Evolutionary conservation across 352 stramenopile genomes (phyloP).

Genomic region (Phytophthora pistaciae): DNA sequence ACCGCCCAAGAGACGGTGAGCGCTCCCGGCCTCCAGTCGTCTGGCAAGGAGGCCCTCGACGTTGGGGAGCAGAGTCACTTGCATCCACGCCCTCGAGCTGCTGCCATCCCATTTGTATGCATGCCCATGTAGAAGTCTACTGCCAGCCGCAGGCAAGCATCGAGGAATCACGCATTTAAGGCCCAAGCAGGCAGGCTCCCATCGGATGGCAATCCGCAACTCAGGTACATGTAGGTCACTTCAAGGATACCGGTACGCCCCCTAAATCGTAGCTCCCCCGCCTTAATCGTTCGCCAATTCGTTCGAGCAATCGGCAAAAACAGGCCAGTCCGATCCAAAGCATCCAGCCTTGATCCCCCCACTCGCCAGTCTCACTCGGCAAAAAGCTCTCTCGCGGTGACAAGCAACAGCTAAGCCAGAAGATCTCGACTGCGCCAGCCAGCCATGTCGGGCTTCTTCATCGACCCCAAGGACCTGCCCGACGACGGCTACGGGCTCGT

Average conservation of each 20-base stretch:
- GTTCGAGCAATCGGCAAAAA: conserved; percentile 40
- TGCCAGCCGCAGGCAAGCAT: too few relatives aligned
- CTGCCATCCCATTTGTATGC: background rate
- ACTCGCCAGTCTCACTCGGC: conserved; percentile 30
- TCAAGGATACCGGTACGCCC: background rate
- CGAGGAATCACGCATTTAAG: too few relatives aligned
- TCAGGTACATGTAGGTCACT: background rate
- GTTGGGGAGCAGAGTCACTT: too few relatives aligned
- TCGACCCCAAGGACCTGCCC: conserved; percentile 88
- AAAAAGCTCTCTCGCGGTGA: conserved; percentile 38
- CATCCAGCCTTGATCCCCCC: background rate
- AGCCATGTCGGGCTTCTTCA: conserved; percentile 72
- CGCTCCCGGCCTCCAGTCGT: background rate
- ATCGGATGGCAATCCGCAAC: background rate
- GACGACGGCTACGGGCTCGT: conserved; percentile 79
- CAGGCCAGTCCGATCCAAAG: background rate
- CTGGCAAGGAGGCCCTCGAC: too few relatives aligned
- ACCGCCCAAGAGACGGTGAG: conserved; percentile 7
- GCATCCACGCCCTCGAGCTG: background rate
- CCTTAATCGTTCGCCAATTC: conserved; percentile 4
- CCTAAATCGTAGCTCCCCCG: background rate
- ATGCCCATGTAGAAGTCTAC: too few relatives aligned
- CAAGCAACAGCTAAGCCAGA: conserved; percentile 14
- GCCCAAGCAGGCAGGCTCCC: background rate
- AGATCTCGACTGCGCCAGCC: background rate